Base-by-base conservation (phyloP, 1,284 basidiomycete genomes). In the Cryptococcus neoformans region DNA sequence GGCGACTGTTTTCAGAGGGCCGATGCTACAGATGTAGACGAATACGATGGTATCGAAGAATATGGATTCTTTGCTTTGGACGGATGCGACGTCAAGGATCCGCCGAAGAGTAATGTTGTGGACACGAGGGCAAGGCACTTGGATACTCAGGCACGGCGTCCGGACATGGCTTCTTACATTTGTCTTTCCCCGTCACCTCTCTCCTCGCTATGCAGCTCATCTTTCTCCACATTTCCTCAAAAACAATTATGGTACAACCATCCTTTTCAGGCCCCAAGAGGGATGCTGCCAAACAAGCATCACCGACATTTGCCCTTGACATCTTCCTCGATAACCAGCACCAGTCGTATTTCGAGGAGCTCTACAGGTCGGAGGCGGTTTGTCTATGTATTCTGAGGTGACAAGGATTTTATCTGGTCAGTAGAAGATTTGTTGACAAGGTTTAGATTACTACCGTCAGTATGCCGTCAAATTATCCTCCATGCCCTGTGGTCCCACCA, bases 381-480 rank as follows among this genome's bases (percentile, higher is more conserved):
- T 96, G 93, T 78, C 84, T 99, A 38, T 91, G 92, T 45, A 87
- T 99, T 74, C 93, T 97, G 75, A 86, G 93, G 90, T 91, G 62
- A 68, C 28, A 28, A 28, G 28, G 28, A 28, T 28, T 28, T 28
- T 28, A 28, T 28, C 28, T 28, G 28, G 28, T 28, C 28, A 28
- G 3, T 28, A 6, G 10, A 21, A 36, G 9, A 14, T 21, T 44
- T 41, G 4, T 36, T 17, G 28, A 45, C 35, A 5, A n/a, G 12
- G 21, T 11, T 6, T 47, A 94, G 94, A 51, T 81, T 98, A 17
- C 80, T 99, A 21, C 88, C 87, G 2, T 87, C 91, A 21, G 78
- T 96, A 39, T 91, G 93, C 64, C 82, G 92, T 42, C 94, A 98
- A 75, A 82, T 98, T 37, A 85, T 97, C 45, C 88, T 97, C 83